Percentiles rank a stretch among this genome's conserved stretches.
phyloP scores from a whole-genome alignment of 768 basidiomycete genomes.

The Tylopilus balloui region DNA sequence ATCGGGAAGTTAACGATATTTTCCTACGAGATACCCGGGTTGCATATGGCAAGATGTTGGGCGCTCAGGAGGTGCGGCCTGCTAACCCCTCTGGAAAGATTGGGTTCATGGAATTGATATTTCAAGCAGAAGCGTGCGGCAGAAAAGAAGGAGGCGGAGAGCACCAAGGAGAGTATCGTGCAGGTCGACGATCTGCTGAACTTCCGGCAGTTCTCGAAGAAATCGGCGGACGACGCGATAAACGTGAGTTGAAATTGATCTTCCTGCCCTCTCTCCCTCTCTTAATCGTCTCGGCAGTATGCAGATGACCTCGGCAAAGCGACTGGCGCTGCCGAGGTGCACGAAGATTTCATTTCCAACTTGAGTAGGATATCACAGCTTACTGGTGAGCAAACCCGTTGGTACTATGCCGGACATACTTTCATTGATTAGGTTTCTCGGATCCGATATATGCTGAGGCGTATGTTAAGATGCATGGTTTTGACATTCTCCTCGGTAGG shows the following conservation, averaged over 20 bases:
- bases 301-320: conserved; percentile 86
- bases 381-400: conserved; percentile 54
- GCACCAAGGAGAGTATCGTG: conserved; percentile 56
- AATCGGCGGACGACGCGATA: conserved; percentile 72
- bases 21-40: conserved; percentile 85
- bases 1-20: conserved; percentile 56
- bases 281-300: conserved; percentile 52
- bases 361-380: conserved; percentile 90
- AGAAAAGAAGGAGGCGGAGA: conserved; percentile 86
- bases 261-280: not conserved
- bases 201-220: conserved; percentile 96
- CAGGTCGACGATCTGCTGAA: conserved; percentile 91
- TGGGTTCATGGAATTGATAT: not conserved
- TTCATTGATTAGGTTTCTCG: conserved; percentile 67
- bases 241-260: conserved; percentile 43
- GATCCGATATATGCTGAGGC: conserved; percentile 99
- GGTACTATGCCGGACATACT: not conserved
- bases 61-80: conserved; percentile 75
- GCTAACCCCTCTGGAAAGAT: not conserved
- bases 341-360: conserved; percentile 93
- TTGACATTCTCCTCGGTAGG: conserved; percentile 89
- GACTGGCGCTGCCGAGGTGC: conserved; percentile 76
- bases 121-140: conserved; percentile 70
- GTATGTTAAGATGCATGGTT: conserved; percentile 95
- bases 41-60: conserved; percentile 94